These are phyloP conservation scores for Trichoderma asperellum DNA, from an alignment of 2,329 filamentous ascomycete species.

Conservation along the genomic window DNA sequence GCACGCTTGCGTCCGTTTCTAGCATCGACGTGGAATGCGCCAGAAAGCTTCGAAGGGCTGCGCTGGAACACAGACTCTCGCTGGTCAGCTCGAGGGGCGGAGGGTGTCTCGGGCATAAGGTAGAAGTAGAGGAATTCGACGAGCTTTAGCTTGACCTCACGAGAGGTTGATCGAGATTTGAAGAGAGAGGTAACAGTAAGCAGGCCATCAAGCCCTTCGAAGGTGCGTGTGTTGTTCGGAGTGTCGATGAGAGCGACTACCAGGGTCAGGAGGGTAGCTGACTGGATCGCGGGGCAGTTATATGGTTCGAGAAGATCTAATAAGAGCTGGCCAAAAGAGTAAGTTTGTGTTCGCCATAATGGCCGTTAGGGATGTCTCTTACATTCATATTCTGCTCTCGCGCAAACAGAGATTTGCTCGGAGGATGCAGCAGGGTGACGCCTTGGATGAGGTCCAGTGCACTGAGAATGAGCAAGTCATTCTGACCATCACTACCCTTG, in stretches of 20 bases:
- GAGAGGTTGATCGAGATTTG: slow-evolving; percentile 81
- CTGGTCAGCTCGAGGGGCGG: slow-evolving; percentile 55
- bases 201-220: slow-evolving; percentile 89
- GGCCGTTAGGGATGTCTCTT: slow-evolving; percentile 38
- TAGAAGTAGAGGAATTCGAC: slow-evolving; percentile 99
- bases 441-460: slow-evolving; percentile 90
- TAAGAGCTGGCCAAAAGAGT: slow-evolving; percentile 62
- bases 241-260: slow-evolving; percentile 86
- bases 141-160: slow-evolving; percentile 92
- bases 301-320: slow-evolving; percentile 91
- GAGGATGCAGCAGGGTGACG: slow-evolving; percentile 82
- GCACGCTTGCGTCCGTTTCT: slow-evolving; percentile 40
- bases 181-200: slow-evolving; percentile 91
- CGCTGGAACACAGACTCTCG: slow-evolving; percentile 60
- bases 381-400: slow-evolving; percentile 95
- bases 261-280: slow-evolving; percentile 84
- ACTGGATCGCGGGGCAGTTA: slow-evolving; percentile 91
- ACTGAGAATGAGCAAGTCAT: slow-evolving; percentile 85
- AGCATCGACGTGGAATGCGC: slow-evolving; percentile 52
- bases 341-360: not conserved
- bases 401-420: slow-evolving; percentile 83
- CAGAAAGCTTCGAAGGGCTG: slow-evolving; percentile 69
- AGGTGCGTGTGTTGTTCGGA: slow-evolving; percentile 86
- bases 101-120: slow-evolving; percentile 85
- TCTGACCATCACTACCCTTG: slow-evolving; percentile 78